Conservation (phyloP, 768 basidiomycete species). For the Kwoniella bestiolae region DNA sequence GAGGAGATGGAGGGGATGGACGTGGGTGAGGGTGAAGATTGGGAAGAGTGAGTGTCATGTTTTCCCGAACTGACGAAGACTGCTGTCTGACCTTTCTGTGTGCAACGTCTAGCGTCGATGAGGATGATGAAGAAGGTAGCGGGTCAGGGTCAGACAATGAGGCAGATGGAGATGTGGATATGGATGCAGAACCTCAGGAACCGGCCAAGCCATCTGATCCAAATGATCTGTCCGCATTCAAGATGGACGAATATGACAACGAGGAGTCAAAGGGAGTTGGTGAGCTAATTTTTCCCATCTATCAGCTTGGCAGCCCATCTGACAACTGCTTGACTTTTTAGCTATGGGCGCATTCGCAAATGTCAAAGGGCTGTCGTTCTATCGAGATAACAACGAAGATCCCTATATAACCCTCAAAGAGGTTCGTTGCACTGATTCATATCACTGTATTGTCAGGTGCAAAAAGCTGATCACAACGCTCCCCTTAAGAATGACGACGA, state of each 20-base stretch:
- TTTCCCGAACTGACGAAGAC: background rate
- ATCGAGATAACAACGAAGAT: conserved; percentile 88
- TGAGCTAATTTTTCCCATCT: conserved; percentile 31
- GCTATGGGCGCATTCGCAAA: conserved; percentile 80
- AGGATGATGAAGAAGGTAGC: conserved; percentile 38
- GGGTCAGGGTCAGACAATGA: conserved; percentile 61
- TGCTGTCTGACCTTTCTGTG: background rate
- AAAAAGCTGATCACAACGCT: background rate
- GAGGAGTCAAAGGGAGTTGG: conserved; percentile 63
- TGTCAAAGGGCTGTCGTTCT: conserved; percentile 91
- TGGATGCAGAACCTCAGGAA: conserved; percentile 50
- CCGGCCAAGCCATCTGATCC: conserved; percentile 57
- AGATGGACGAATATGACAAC: conserved; percentile 89
- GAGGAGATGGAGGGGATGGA: conserved; percentile 75
- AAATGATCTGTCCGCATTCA: conserved; percentile 82
- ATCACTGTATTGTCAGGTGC: too few relatives aligned
- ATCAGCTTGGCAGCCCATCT: conserved; percentile 28
- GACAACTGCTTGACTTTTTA: conserved; percentile 12
- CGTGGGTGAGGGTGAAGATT: conserved; percentile 72
- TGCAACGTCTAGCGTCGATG: conserved; percentile 4
- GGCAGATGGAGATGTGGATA: conserved; percentile 58
- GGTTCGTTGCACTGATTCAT: conserved; percentile 60
- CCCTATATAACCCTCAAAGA: conserved; percentile 97
- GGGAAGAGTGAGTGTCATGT: conserved; percentile 80
- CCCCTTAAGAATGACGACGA: conserved; percentile 61